phyloP scores from a whole-genome alignment of 441 rosid species.

The Biscutella laevigata region DNA sequence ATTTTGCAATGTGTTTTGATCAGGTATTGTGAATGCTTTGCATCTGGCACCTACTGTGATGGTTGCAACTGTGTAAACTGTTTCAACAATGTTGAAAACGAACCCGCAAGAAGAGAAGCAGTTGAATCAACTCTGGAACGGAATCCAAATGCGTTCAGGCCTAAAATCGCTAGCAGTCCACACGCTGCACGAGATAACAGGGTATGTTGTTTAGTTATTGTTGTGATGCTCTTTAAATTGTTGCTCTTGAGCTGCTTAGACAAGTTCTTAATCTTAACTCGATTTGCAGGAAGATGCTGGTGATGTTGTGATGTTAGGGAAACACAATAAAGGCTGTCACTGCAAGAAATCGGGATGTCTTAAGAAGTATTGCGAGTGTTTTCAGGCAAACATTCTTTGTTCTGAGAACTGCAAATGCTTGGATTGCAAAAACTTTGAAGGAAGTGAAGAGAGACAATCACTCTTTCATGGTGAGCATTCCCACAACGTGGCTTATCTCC shows the following conservation, averaged over 20 bases:
- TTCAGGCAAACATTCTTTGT: conserved; percentile 78
- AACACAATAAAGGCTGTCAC: conserved; percentile 92
- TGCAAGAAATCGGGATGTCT: conserved; percentile 97
- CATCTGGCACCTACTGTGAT: conserved; percentile 70
- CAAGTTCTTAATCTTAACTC: not conserved
- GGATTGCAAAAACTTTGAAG: conserved; percentile 85
- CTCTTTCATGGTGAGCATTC: conserved; percentile 51
- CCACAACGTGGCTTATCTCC: conserved; percentile 64
- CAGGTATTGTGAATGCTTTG: conserved; percentile 95
- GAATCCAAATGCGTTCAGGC: conserved; percentile 80
- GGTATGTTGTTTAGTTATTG: conserved; percentile 30
- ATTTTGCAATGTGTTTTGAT: conserved; percentile 11
- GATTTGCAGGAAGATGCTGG: conserved; percentile 51
- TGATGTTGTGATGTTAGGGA: conserved; percentile 47
- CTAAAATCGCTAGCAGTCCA: conserved; percentile 83
- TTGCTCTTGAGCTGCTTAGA: not conserved
- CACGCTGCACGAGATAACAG: conserved; percentile 42
- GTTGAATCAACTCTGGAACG: conserved; percentile 61
- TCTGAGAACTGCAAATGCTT: conserved; percentile 84
- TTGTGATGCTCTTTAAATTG: not conserved
- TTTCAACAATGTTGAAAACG: conserved; percentile 64
- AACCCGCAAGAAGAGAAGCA: conserved; percentile 57
- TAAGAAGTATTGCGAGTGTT: conserved; percentile 92
- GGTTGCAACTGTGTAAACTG: conserved; percentile 84
- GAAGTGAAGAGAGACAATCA: conserved; percentile 66